Base-by-base conservation (phyloP, 306 rosid species). In the Amphicarpaea edgeworthii region DNA sequence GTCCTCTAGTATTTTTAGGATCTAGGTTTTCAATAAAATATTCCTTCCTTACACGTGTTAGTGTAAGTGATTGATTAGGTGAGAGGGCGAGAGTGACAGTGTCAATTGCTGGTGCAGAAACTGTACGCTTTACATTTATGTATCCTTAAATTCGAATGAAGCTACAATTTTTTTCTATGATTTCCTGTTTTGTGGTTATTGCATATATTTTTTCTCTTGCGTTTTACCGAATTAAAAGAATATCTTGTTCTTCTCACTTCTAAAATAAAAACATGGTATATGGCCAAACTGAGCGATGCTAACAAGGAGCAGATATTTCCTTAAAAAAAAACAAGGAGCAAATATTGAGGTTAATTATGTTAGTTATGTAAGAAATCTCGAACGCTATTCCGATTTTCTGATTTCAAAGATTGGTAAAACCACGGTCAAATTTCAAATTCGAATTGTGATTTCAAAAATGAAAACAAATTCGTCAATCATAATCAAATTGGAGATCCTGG, bases 21-120 rank as follows among this genome's bases (percentile, higher is more conserved):
- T 59, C 24, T 23, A 78, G 68, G 58, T 49, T 70, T 63, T 74
- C 37, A 54, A 68, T 72, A 77, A 68, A 83, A 57, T 40, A 46
- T 49, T 30, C 60, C 81, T 68, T 26, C 55, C 50, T 34, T 53
- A 30, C 34, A 54, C 51, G 42, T 73, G 54, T 65, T 6, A 16
- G 42, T 26, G 43, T 7, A 41, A 34, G 66, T 12, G 68, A 51
- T 8, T 8, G 12, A 47, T 47, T 6, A 40, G 38, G 38, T 42
- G 49, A 19, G 47, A 55, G 16, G 30, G 11, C 30, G 43, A 12
- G 17, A 12, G 28, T 19, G 69, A 7, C 8, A 47, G 21, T 65
- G 66, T 59, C 58, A 20, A 51, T 66, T 37, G 51, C 34, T 47
- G 77, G 51, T 72, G 51, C 55, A 68, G 30, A 73, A 76, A 58